Conservation (phyloP, 2,329 filamentous ascomycete species). For the Tolypocladium tundrense region DNA sequence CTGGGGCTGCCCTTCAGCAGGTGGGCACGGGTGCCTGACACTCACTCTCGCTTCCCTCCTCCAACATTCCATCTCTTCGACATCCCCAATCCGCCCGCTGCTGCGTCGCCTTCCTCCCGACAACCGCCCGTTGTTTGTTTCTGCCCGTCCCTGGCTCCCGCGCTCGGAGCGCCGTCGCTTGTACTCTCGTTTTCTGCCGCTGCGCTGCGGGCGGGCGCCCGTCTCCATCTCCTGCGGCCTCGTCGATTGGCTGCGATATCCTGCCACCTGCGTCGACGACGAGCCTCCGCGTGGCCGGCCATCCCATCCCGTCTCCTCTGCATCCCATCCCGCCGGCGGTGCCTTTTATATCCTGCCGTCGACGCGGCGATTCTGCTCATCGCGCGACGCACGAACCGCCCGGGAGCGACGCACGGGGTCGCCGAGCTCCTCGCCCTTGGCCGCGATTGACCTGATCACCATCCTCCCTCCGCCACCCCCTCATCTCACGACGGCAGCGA, state of each 20-base stretch:
- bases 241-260: neutral
- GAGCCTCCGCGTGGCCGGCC: neutral
- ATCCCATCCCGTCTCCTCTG: neutral
- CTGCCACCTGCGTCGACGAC: neutral
- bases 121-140: neutral
- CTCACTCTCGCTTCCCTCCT: neutral
- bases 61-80: neutral
- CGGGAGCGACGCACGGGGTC: neutral
- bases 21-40: neutral
- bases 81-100: neutral
- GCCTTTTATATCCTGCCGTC: neutral
- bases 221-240: neutral
- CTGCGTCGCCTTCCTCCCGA: neutral
- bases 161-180: neutral
- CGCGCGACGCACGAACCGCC: neutral
- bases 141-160: neutral
- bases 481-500: slow-evolving; percentile 3
- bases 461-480: neutral
- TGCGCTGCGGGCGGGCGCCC: neutral
- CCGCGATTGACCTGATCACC: neutral
- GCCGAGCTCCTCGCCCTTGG: neutral
- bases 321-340: neutral
- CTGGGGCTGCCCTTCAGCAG: neutral
- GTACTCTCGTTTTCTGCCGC: neutral
- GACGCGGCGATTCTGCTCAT: neutral